Evolutionary conservation across 306 rosid species (phyloP).

Genomic region (Begonia loranthoides): DNA sequence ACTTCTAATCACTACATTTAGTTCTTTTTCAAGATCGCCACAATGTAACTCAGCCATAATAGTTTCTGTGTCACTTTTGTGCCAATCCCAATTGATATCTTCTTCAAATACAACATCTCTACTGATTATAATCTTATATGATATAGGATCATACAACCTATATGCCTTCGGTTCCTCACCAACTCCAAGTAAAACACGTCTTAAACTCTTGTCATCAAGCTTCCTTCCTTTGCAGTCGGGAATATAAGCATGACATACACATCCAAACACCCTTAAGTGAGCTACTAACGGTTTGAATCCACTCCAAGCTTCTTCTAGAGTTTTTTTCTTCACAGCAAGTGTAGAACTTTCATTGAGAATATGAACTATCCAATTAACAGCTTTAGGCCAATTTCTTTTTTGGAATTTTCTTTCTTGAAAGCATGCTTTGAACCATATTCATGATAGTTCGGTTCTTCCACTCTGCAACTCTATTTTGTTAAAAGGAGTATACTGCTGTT

Average conservation of each 20-base stretch:
- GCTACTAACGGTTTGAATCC: not conserved
- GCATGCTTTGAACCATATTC: too few relatives aligned
- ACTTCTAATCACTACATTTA: too few relatives aligned
- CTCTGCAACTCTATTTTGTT: too few relatives aligned
- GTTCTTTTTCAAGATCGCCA: too few relatives aligned
- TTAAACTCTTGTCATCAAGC: not conserved
- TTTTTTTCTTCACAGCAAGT: not conserved
- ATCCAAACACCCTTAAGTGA: not conserved
- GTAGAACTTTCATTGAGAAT: conserved; percentile 3
- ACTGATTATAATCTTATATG: not conserved
- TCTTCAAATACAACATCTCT: too few relatives aligned
- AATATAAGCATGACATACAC: not conserved
- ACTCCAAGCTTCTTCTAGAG: too few relatives aligned
- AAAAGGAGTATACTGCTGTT: too few relatives aligned
- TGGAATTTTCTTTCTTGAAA: not conserved
- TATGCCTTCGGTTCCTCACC: not conserved
- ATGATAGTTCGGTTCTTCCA: too few relatives aligned
- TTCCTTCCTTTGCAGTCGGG: not conserved
- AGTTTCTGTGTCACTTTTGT: too few relatives aligned
- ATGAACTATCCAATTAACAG: not conserved
- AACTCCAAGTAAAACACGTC: not conserved
- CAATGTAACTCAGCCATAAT: too few relatives aligned
- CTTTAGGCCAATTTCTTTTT: not conserved
- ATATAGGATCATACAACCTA: not conserved
- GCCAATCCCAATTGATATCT: too few relatives aligned